Evolutionary conservation across 73 alveolate species (phyloP).

Genomic region (Breviolum minutum): DNA sequence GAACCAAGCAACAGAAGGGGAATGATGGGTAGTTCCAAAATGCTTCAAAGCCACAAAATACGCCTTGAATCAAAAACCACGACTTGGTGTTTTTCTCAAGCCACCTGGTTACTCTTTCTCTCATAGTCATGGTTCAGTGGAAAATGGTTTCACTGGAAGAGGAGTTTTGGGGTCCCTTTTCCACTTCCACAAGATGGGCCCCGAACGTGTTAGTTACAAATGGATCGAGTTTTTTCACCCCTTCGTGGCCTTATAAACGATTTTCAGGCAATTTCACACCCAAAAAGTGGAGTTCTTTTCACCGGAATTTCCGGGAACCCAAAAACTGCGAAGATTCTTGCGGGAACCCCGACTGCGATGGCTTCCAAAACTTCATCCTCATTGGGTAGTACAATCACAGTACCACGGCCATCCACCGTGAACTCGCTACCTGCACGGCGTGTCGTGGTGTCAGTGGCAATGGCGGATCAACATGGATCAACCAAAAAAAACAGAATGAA

Average conservation of each 20-base stretch:
- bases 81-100: too few species aligned
- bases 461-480: too few species aligned
- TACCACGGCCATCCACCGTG: conserved; percentile 31
- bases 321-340: not conserved
- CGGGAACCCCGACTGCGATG: conserved; percentile 27
- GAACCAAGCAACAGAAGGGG: too few species aligned
- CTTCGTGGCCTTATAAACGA: not conserved
- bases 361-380: conserved; percentile 27
- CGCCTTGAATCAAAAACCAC: not conserved
- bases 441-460: too few species aligned
- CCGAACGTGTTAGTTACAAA: too few species aligned
- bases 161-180: too few species aligned
- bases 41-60: not conserved
- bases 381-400: conserved; percentile 5
- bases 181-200: too few species aligned
- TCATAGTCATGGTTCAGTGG: too few species aligned
- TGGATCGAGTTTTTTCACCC: not conserved
- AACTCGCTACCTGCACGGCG: not conserved
- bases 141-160: too few species aligned
- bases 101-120: too few species aligned
- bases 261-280: not conserved
- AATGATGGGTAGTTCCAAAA: too few species aligned
- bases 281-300: not conserved
- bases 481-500: too few species aligned
- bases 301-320: not conserved